A percentile compares a stretch with the other conserved stretches of the same genome.
Conservation (phyloP, 768 basidiomycete genomes). For the Xanthoconium purpureum region DNA sequence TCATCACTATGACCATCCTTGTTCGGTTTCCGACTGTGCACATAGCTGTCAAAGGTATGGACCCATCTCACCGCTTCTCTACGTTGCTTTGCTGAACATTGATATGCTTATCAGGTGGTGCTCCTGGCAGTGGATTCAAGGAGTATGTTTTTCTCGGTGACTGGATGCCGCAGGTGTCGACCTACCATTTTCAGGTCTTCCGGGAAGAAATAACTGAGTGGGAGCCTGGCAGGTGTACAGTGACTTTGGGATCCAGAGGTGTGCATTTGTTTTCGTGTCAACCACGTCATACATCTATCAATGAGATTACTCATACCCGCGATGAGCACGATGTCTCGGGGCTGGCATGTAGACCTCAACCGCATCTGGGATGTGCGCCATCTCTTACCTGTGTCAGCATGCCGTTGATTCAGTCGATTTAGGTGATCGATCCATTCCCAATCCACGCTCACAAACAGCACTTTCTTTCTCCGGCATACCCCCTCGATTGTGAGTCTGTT, state of each 20-base stretch:
- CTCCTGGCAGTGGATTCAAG: slow-evolving; percentile 77
- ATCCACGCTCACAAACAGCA: slow-evolving; percentile 83
- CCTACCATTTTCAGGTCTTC: slow-evolving; percentile 49
- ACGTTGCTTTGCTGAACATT: background rate
- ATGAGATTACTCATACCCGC: background rate
- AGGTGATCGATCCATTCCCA: slow-evolving; percentile 84
- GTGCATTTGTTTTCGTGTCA: background rate
- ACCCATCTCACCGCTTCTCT: background rate
- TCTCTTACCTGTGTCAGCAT: background rate
- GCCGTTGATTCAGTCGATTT: background rate
- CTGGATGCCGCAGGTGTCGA: slow-evolving; percentile 5
- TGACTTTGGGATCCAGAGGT: slow-evolving; percentile 1
- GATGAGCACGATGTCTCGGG: slow-evolving; percentile 5
- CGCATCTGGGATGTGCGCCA: slow-evolving; percentile 28
- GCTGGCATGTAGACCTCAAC: slow-evolving; percentile 27
- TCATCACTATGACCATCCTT: background rate
- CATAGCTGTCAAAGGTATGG: slow-evolving; percentile 32
- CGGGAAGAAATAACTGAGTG: slow-evolving; percentile 57
- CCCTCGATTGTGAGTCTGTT: slow-evolving; percentile 52
- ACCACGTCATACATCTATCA: background rate
- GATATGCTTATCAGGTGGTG: slow-evolving; percentile 47
- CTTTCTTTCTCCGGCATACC: slow-evolving; percentile 74
- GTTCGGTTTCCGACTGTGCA: background rate
- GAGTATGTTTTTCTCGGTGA: slow-evolving; percentile 52
- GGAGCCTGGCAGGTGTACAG: background rate